These are phyloP conservation scores for Aspergillus piperis DNA, from an alignment of 2,329 filamentous ascomycete genomes.

Conservation along the genomic window DNA sequence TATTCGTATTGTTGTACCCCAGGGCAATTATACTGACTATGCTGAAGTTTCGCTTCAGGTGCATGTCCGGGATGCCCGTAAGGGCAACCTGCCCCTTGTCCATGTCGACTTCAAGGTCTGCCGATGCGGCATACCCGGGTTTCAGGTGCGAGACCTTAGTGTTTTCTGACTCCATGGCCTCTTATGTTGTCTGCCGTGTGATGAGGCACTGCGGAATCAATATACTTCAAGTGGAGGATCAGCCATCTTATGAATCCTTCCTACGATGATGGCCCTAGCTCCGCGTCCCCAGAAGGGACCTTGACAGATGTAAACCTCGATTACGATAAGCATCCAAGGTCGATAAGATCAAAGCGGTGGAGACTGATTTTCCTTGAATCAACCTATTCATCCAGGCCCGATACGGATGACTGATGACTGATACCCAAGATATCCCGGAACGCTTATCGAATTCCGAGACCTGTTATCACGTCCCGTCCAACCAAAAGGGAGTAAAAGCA, in stretches of 20 bases:
- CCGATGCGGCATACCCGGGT: constrained; percentile 4
- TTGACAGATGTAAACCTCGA: background rate
- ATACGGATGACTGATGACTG: constrained; percentile 4
- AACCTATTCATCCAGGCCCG: background rate
- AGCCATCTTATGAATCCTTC: background rate
- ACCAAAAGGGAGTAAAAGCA: background rate
- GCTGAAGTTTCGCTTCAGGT: constrained; percentile 27
- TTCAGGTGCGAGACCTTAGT: constrained; percentile 10
- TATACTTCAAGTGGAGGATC: background rate
- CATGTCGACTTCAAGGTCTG: constrained; percentile 19
- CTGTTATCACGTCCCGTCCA: background rate
- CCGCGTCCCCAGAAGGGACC: background rate
- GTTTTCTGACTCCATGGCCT: constrained; percentile 15
- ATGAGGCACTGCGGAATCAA: background rate
- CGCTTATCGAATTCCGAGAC: constrained; percentile 21
- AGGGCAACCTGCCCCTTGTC: constrained; percentile 23
- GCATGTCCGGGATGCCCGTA: constrained; percentile 19
- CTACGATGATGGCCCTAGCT: background rate
- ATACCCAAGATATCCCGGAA: constrained; percentile 21
- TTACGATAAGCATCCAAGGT: background rate
- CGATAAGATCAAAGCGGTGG: constrained; percentile 1
- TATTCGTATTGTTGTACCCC: constrained; percentile 29
- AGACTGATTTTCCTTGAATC: constrained; percentile 9
- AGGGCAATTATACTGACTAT: constrained; percentile 27
- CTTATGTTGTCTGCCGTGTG: background rate